Conservation (phyloP, 2,329 filamentous ascomycete species). For the Magnaporthiopsis rhizophila region DNA sequence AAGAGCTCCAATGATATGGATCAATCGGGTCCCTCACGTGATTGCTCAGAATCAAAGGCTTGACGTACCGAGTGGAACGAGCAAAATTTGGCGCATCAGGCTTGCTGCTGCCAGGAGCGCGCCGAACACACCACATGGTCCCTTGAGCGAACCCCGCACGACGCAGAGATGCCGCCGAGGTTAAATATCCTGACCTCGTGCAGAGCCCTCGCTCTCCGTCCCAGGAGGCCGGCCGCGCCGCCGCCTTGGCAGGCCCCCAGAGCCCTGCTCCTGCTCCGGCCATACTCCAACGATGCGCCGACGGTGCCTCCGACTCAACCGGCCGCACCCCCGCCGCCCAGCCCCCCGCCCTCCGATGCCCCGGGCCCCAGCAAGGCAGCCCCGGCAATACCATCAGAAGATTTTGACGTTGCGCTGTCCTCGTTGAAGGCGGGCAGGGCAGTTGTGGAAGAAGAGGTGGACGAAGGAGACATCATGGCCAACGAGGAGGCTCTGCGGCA, state of each 20-base stretch:
- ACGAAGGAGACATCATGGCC: constrained; percentile 30
- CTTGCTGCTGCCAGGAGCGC: not conserved
- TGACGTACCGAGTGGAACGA: not conserved
- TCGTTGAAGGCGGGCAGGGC: constrained; percentile 8
- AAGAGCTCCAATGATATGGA: not conserved
- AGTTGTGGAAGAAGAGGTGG: constrained; percentile 8
- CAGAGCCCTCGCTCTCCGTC: constrained; percentile 31
- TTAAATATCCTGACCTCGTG: constrained; percentile 38
- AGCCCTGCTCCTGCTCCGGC: constrained; percentile 5
- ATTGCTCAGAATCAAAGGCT: not conserved
- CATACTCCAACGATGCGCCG: constrained; percentile 5
- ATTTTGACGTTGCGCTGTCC: constrained; percentile 6
- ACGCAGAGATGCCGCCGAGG: constrained; percentile 43
- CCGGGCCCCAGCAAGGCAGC: not conserved
- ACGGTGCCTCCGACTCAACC: constrained; percentile 3
- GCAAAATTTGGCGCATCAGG: constrained; percentile 9
- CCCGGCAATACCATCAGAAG: not conserved
- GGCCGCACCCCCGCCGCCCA: not conserved
- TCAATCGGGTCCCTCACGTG: not conserved
- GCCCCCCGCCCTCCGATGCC: not conserved
- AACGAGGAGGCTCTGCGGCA: constrained; percentile 34
- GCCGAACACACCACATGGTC: not conserved
- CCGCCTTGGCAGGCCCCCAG: constrained; percentile 5
- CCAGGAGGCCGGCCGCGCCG: constrained; percentile 22
- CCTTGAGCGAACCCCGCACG: constrained; percentile 11